Evolutionary conservation across 164 flowering plant species (phyloP), one percentile per base, ranked within the genome.

Genomic region (Piper longum): DNA sequence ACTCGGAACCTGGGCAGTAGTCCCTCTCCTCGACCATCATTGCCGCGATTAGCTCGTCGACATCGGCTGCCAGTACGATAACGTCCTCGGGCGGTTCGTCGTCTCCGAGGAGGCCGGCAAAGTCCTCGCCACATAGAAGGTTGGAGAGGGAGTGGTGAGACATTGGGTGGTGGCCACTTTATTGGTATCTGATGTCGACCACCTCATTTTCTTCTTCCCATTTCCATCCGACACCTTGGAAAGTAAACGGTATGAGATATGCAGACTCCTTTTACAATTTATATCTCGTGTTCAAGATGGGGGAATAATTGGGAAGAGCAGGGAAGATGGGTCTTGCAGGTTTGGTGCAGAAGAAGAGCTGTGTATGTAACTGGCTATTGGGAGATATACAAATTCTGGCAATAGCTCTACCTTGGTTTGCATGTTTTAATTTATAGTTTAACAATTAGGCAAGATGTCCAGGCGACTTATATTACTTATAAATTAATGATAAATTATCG

Each of bases 61-160:
- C 57, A 40, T 71, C 76, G 2, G 62, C 75, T 42, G 71, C 67
- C 43, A 77, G 76, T 7, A 80, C 88, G 26, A 74, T 17, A 56
- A 75, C 82, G 70, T 68, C 68, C 4, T 70, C 87, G 72, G 74
- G 76, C 57, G 73, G 77, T 39, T 77, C 77, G 7, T 66, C 82
- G 13, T 65, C 67, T 12, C 39, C 68, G 39, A 85, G 64, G 54
- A 67, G 59, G 7, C 79, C 73, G 58, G 52, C 14, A 12, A 87
- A 87, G 64, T 83, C 87, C 69, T 89, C 97, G 59, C 74, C 63
- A 76, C 97, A 90, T 64, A 88, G 83, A 0, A 90, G 79, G 66
- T 88, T 85, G 62, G 85, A 72, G 68, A 76, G 73, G 69, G 79
- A 72, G 59, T 79, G 81, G 57, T 85, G 71, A 69, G 57, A 76